Evolutionary conservation across 176 grass and related monocot species (phyloP), one percentile per base, ranked within the genome.

Genomic region (Puya raimondii): DNA sequence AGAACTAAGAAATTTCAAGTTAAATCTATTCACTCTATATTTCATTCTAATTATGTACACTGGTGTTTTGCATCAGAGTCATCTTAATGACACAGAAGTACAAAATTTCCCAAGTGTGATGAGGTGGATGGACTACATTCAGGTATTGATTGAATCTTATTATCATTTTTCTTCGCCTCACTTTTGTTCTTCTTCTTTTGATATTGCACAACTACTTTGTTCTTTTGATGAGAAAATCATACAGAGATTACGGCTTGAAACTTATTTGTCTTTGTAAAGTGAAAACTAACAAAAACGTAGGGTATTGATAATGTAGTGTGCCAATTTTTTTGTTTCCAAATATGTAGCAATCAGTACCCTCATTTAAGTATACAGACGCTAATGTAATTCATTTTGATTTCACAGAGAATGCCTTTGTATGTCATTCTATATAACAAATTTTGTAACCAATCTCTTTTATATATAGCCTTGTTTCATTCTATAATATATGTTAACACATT

Each of bases 91-190:
- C 48, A 81, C 13, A 0, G 84, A 87, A 29, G 20, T 77, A 71
- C 75, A 88, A 81, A 86, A 88, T 66, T 85, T 81, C 63, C 68
- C 87, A 15, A 80, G 93, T 88, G 61, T 93, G 71, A 23, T 88
- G 64, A 79, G 94, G 53, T 97, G 94, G 94, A 89, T 89, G 69
- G 94, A 97, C 80, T 90, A 90, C 58, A 86, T 97, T 78, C 89
- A 97, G 94, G 94, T 92, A 79, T 67, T 49, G 25, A 71, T 42
- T 67, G 2, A 47, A 71, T 52, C 26, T 78, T 79, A 70, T 0
- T 59, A 48, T 65, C 26, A 59, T 49, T 64, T 26, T 70, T 33
- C 3, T 23, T 70, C 18, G 23, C n/a, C 53, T 57, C 53, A 42
- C 33, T 42, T 53, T 71, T 74, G 16, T 58, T 53, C 13, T 50